Evolutionary conservation across 1,284 basidiomycete species (phyloP).

Genomic region (Uromyces viciae-fabae): DNA sequence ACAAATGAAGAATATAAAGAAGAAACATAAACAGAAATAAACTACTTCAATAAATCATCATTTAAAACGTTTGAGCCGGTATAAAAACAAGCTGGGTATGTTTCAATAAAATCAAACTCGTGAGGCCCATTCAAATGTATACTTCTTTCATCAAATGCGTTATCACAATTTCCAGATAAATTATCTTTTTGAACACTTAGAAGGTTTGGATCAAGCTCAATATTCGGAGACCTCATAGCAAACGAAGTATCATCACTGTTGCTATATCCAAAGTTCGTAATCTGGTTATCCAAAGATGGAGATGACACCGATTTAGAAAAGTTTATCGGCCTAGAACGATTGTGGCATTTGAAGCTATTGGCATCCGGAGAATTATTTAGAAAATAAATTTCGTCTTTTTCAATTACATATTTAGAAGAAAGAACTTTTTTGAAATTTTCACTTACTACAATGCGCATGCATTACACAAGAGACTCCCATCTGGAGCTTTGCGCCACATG

Average conservation of each 20-base stretch:
- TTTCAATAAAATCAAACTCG: conserved; percentile 7
- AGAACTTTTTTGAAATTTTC: not conserved
- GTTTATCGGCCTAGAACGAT: conserved; percentile 24
- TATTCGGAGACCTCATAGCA: not conserved
- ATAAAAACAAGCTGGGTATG: conserved; percentile 13
- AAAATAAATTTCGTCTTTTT: not conserved
- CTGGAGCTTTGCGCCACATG: conserved; percentile 42
- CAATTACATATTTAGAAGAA: too few relatives aligned
- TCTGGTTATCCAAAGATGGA: conserved; percentile 2
- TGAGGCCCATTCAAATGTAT: not conserved
- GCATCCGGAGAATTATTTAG: not conserved
- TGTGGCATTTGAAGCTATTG: conserved; percentile 31
- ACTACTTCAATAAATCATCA: too few relatives aligned
- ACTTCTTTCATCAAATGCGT: conserved; percentile 1
- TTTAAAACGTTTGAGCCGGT: too few relatives aligned
- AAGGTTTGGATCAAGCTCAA: not conserved
- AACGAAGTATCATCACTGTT: conserved; percentile 3
- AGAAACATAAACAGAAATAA: too few relatives aligned
- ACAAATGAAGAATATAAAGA: too few relatives aligned
- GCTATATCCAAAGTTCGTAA: not conserved
- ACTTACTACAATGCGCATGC: conserved; percentile 42
- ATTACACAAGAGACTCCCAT: conserved; percentile 35
- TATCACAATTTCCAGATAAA: not conserved
- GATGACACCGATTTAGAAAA: not conserved
- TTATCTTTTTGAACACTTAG: not conserved